phyloP scores from a whole-genome alignment of 768 basidiomycete species.

The Glaciozyma martinii region DNA sequence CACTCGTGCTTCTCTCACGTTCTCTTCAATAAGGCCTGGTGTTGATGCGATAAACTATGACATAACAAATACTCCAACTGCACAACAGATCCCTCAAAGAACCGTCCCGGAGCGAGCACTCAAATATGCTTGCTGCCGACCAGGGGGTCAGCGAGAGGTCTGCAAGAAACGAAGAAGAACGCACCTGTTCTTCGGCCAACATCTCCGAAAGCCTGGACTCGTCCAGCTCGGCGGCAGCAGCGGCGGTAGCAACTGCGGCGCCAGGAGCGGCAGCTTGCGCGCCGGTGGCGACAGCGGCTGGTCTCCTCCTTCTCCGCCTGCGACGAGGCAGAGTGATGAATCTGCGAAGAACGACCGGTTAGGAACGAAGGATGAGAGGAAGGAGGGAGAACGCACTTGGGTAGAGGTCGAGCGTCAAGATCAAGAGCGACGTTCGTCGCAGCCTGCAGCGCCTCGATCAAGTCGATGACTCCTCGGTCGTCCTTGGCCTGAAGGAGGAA shows the following conservation, averaged over 20 bases:
- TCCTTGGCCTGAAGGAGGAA: slow-evolving; percentile 84
- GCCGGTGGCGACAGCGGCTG: slow-evolving; percentile 5
- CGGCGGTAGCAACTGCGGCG: not conserved
- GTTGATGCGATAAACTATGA: no score
- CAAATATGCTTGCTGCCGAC: not conserved
- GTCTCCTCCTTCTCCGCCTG: slow-evolving; percentile 23
- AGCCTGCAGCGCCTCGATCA: slow-evolving; percentile 89
- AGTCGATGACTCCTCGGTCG: slow-evolving; percentile 74
- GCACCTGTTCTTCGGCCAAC: slow-evolving; percentile 32
- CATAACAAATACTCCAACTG: not conserved
- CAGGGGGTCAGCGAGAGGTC: not conserved
- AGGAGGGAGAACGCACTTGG: slow-evolving; percentile 26
- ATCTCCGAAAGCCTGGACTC: slow-evolving; percentile 22
- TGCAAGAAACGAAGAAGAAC: not conserved
- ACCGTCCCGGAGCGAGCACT: not conserved
- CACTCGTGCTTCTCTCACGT: no score
- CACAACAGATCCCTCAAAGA: not conserved
- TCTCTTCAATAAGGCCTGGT: no score
- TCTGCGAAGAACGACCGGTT: not conserved
- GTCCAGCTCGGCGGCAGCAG: not conserved
- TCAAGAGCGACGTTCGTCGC: slow-evolving; percentile 86
- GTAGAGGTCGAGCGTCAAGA: slow-evolving; percentile 63
- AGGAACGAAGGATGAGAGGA: not conserved
- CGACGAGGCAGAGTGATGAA: slow-evolving; percentile 33
- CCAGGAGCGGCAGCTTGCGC: not conserved